Evolutionary conservation across 768 basidiomycete species (phyloP), one percentile per base, ranked within the genome.

Genomic region (Xerocomellus intermedius): DNA sequence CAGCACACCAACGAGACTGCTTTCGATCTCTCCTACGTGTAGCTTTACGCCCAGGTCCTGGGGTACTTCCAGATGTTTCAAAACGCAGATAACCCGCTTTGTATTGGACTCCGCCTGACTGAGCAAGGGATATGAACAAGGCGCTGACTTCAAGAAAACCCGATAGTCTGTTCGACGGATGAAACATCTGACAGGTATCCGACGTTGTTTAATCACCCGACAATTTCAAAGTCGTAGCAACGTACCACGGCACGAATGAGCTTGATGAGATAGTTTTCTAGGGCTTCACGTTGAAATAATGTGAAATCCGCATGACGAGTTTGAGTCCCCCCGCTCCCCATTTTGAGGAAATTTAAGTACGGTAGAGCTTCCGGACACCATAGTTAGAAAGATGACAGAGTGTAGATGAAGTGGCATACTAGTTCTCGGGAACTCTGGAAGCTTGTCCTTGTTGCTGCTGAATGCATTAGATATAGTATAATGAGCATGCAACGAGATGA

Each of bases 111-210:
- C 94, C 94, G 19, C 94, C 95, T 2, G 83, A 80, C 48, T 81
- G 81, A 0, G 94, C 91, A 19, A 94, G 80, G 10, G 82, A 68
- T 54, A 98, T 82, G 9, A 89, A 95, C 26, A 98, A 75, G 1
- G 95, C 86, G 42, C 91, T 94, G 42, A 98, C 80, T 70, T 99
- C 97, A 44, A 99, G 80, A 72, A 98, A 99, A 6, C 86, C 86
- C 39, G 87, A 85, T 0, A 99, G 74, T 33, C 95, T 84, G 65
- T 98, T 98, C 1, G 92, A 85, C 1, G 95, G 92, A 64, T 94
- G 10, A 72, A 96, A 97, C 91, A 98, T 97, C 94, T 96, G 12
- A 47, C 30, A 42, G 28, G 28, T 39, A 26, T 58, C 54, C 36
- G 17, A 48, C 5, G 36, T 6, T 36, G 22, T 14, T 51, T 14